Base-by-base conservation (phyloP, 2,329 filamentous ascomycete genomes). In the Sporothrix pallida region DNA sequence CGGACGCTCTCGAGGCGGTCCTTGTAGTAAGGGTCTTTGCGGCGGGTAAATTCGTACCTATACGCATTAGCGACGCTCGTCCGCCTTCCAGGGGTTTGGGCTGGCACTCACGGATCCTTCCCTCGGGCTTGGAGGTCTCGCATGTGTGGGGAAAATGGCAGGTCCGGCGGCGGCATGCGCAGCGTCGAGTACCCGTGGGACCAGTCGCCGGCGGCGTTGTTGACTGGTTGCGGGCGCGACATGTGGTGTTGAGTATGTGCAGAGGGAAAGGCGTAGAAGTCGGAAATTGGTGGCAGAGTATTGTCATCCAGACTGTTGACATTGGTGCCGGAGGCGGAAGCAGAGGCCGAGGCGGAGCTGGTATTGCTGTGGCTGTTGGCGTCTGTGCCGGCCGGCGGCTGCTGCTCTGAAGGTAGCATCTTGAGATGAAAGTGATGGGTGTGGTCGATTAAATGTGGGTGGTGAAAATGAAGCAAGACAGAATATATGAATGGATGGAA, bases 51-150 rank as follows among this genome's bases (percentile, higher is more conserved):
- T 15, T 63, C 46, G 44, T 71, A 70, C 20, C 60, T 71, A n/a
- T n/a, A n/a, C n/a, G n/a, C n/a, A n/a, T n/a, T n/a, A n/a, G n/a
- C n/a, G n/a, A n/a, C n/a, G n/a, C n/a, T n/a, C n/a, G n/a, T n/a
- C n/a, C n/a, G n/a, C n/a, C n/a, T n/a, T n/a, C n/a, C n/a, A n/a
- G n/a, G n/a, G n/a, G 31, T 23, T 7, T 23, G 56, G 1, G 20
- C 23, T 26, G 23, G 23, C 23, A 48, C 78, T 26, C 77, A 76
- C 9, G 87, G 86, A 75, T 90, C 84, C 77, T 89, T 89, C 70
- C 88, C 88, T 56, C 88, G 83, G 4, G 88, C 87, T 79, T 90
- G 88, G 6, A 84, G 84, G 78, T 90, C 87, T 77, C 87, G 86
- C 86, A 88, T 88, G 74, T 83, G 80, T 23, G 82, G 76, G 0